These are phyloP conservation scores for Melampsora americana DNA, from an alignment of 1,284 basidiomycete species.

Conservation along the genomic window DNA sequence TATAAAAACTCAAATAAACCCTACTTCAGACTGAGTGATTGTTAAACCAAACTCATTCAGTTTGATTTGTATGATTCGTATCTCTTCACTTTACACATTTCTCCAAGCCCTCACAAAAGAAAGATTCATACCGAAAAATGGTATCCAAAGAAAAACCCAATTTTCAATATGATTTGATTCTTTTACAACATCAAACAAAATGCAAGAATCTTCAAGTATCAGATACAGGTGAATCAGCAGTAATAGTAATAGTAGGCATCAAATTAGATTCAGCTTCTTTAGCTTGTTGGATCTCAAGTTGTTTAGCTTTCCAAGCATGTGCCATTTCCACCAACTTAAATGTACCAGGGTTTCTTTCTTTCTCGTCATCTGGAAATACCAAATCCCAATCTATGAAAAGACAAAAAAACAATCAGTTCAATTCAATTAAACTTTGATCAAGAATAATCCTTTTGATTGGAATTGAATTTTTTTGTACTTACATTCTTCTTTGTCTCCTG, in stretches of 20 bases:
- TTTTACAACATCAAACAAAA: no score
- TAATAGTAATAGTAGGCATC: constrained; percentile 5
- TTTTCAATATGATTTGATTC: no score
- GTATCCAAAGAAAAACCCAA: no score
- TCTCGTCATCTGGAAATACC: constrained; percentile 89
- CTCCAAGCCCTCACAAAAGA: no score
- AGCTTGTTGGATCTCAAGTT: constrained; percentile 47
- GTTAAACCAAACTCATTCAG: no score
- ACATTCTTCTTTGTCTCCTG: constrained; percentile 79
- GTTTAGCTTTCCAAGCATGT: constrained; percentile 68
- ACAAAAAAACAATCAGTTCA: constrained; percentile 2
- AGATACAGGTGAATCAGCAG: neutral
- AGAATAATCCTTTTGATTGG: neutral
- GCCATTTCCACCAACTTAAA: constrained; percentile 88
- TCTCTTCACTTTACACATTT: no score
- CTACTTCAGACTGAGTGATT: no score
- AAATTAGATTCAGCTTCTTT: neutral
- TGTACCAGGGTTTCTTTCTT: constrained; percentile 80
- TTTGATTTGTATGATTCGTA: no score
- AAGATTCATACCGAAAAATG: no score
- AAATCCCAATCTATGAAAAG: constrained; percentile 76
- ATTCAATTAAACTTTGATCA: constrained; percentile 5
- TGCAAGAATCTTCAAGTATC: no score
- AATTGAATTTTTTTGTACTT: constrained; percentile 53
- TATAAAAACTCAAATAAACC: no score